phyloP scores from a whole-genome alignment of 1,139 yeast species.

The Lodderomyces theae region DNA sequence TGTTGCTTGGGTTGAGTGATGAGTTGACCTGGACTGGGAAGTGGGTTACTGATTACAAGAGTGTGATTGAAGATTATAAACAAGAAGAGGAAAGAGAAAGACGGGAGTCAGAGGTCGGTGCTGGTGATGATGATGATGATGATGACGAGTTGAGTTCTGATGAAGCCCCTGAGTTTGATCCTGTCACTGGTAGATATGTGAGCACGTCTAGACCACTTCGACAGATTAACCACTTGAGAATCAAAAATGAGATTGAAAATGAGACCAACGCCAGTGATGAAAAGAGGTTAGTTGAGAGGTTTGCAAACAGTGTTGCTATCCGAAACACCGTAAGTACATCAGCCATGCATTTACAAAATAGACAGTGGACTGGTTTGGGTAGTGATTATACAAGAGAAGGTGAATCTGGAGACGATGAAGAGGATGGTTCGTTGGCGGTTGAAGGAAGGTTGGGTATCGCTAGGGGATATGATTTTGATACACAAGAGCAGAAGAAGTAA shows the following conservation, averaged over 20 bases:
- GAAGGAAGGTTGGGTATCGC: constrained; percentile 88
- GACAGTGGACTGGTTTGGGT: constrained; percentile 90
- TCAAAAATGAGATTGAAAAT: constrained; percentile 35
- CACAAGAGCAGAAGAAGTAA: neutral
- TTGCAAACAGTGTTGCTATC: constrained; percentile 61
- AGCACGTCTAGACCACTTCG: constrained; percentile 74
- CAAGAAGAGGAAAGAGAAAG: constrained; percentile 22
- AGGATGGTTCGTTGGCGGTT: constrained; percentile 70
- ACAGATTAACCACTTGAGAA: constrained; percentile 59
- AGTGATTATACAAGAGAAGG: constrained; percentile 57
- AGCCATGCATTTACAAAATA: constrained; percentile 67
- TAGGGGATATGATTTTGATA: constrained; percentile 58
- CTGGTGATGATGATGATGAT: too few relatives aligned
- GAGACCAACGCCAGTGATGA: constrained; percentile 14
- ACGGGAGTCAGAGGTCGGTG: constrained; percentile 17
- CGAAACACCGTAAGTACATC: constrained; percentile 87
- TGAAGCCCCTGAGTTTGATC: constrained; percentile 78
- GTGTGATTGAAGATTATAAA: constrained; percentile 38
- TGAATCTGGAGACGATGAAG: constrained; percentile 33
- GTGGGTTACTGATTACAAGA: constrained; percentile 81
- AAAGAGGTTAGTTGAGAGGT: constrained; percentile 52
- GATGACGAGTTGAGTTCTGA: constrained; percentile 22
- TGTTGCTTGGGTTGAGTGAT: constrained; percentile 71
- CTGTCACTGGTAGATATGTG: constrained; percentile 77
- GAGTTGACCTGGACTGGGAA: constrained; percentile 87